A percentile compares a stretch with the other conserved stretches of the same genome.
These are phyloP conservation scores for Sungouiella thailandica DNA, from an alignment of 805 yeast species.

Conservation along the genomic window DNA sequence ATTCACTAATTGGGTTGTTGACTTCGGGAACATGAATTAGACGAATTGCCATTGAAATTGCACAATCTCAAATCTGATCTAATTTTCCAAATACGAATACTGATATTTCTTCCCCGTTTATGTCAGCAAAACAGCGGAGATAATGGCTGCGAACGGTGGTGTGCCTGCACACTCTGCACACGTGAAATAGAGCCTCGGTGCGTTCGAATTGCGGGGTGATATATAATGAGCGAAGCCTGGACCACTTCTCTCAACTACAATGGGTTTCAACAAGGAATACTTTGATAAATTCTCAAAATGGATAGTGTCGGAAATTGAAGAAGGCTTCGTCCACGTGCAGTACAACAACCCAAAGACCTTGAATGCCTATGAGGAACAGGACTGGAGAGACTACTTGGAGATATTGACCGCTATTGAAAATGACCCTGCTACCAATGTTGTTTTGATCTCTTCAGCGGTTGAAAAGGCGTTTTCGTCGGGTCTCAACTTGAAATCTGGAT, in stretches of 20 bases:
- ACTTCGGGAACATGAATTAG: too few species aligned
- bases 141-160: too few species aligned
- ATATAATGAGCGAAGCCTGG: too few species aligned
- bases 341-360: constrained; percentile 55
- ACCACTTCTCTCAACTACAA: background rate
- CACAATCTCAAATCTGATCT: too few species aligned
- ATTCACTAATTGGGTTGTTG: too few species aligned
- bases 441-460: constrained; percentile 49
- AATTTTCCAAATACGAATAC: too few species aligned
- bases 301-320: constrained; percentile 38
- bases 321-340: constrained; percentile 52
- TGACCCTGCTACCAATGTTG: constrained; percentile 43
- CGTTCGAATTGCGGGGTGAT: too few species aligned
- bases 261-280: constrained; percentile 5
- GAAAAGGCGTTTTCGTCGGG: constrained; percentile 64
- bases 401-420: constrained; percentile 43
- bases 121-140: too few species aligned
- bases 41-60: too few species aligned
- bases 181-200: too few species aligned
- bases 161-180: too few species aligned
- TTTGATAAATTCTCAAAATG: constrained; percentile 15
- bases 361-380: constrained; percentile 52
- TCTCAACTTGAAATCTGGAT: constrained; percentile 45
- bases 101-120: too few species aligned
- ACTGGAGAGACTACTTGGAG: constrained; percentile 54